Evolutionary conservation across 1,284 basidiomycete species (phyloP).

Genomic region (Trametes sp.): DNA sequence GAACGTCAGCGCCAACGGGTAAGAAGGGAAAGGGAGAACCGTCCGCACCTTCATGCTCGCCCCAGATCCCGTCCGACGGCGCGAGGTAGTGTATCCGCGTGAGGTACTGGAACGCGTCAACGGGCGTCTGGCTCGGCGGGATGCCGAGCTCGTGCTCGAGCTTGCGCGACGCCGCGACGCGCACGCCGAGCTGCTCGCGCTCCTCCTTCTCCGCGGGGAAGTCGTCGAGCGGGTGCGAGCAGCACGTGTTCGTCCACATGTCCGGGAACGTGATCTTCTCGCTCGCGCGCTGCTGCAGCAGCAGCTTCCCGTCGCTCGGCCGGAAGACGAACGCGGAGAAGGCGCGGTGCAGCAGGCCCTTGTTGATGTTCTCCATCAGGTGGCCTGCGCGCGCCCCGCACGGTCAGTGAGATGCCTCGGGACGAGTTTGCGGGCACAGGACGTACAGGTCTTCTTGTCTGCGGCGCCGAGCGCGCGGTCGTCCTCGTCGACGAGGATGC

Average conservation of each 20-base stretch:
- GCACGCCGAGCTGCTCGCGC: conserved; percentile 85
- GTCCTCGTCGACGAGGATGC: conserved; percentile 93
- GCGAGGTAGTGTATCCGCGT: conserved; percentile 98
- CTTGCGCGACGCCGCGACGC: conserved; percentile 91
- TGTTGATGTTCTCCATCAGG: conserved; percentile 97
- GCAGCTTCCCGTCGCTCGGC: conserved; percentile 92
- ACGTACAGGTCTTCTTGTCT: conserved; percentile 96
- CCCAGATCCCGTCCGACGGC: conserved; percentile 93
- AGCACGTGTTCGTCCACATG: conserved; percentile 99
- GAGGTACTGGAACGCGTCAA: conserved; percentile 93
- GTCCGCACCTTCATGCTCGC: conserved; percentile 94
- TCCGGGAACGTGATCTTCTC: conserved; percentile 99
- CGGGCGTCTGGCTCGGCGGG: conserved; percentile 76
- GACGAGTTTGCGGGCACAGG: not conserved
- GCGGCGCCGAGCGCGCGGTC: conserved; percentile 90
- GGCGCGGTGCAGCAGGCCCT: conserved; percentile 95
- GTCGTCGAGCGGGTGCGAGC: conserved; percentile 96
- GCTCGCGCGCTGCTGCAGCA: conserved; percentile 93
- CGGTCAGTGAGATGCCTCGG: not conserved
- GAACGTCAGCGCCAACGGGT: not conserved
- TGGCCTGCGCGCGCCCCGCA: conserved; percentile 69
- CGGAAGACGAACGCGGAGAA: conserved; percentile 99
- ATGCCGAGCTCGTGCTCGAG: conserved; percentile 98
- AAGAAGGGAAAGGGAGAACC: not conserved
- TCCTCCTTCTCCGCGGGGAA: conserved; percentile 85